These are phyloP conservation scores for Diaporthe velutina DNA, from an alignment of 2,329 filamentous ascomycete species.

Conservation along the genomic window DNA sequence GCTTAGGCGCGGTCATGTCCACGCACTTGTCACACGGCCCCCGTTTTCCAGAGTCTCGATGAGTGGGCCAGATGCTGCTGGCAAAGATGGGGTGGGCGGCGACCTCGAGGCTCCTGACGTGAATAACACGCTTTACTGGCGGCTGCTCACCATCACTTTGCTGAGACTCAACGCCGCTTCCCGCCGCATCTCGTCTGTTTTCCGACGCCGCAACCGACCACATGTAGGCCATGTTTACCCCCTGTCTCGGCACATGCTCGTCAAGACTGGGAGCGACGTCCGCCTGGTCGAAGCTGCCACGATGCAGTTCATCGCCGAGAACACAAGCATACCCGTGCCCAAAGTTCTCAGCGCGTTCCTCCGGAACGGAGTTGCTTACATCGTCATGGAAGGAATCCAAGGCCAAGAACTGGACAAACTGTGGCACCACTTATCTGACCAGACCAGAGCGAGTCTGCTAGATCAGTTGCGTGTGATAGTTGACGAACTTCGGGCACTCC, in stretches of 20 bases:
- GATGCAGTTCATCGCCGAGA: not conserved
- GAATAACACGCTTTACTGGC: not conserved
- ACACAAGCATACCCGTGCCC: not conserved
- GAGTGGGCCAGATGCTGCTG: not conserved
- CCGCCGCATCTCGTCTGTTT: not conserved
- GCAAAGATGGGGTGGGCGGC: not conserved
- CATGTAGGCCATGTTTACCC: not conserved
- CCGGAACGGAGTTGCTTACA: not conserved
- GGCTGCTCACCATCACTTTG: not conserved
- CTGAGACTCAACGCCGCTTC: not conserved
- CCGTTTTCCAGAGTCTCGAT: not conserved
- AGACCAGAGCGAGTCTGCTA: not conserved
- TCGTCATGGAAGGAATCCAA: constrained; percentile 1
- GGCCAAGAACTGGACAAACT: not conserved
- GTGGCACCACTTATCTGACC: not conserved
- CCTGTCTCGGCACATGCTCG: not conserved
- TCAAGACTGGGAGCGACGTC: constrained; percentile 5
- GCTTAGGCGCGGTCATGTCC: not conserved
- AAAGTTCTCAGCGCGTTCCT: not conserved
- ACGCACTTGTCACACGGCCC: not conserved
- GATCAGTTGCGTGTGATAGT: not conserved
- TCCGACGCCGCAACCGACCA: not conserved
- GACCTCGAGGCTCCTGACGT: no score
- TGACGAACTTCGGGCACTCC: not conserved
- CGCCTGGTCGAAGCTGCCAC: not conserved